Evolutionary conservation across 257 asterid species (phyloP), one percentile per base, ranked within the genome.

Genomic region (Schizonepeta tenuifolia): DNA sequence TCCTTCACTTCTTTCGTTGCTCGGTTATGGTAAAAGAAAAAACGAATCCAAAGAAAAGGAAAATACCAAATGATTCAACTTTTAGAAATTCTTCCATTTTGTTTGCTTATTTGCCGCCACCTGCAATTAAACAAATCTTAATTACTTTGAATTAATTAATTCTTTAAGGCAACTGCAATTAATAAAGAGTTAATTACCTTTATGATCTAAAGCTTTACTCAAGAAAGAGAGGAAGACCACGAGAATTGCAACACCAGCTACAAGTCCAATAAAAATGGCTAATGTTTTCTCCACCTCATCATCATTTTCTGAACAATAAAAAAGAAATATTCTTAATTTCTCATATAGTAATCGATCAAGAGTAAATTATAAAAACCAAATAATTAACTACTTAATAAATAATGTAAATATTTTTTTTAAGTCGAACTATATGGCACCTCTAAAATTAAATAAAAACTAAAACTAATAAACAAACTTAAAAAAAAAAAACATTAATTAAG

Each of bases 201-300:
- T 86, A 14, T 50, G 66, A 14, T 78, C 90, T 18, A 78, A 76
- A 26, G 84, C 75, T 76, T 81, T 89, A 81, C 86, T 88, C 79
- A 86, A 71, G 81, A 87, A 80, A 41, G 97, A 85, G 62, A 94
- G 83, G 86, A 91, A 86, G 69, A 94, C 87, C 46, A 94, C 75
- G 56, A 94, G 89, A 43, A 91, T 61, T 7, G 97, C 92, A 56
- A 91, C 95, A 65, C 80, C 97, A 65, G 92, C 96, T 55, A 89
- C 78, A 49, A 92, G 85, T 56, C 99, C 99, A 80, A 94, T 84
- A 22, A 86, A 84, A 41, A 94, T 89, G 71, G 99, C 99, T 2
- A 91, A 84, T 21, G 94, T 85, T 85, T 70, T 94, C 70, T 89
- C 89, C 73, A 81, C 72, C 38, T 85, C 99, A 3, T 87, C 89